These are phyloP conservation scores for Podospora conica DNA, from an alignment of 495 filamentous ascomycete species.

Conservation along the genomic window DNA sequence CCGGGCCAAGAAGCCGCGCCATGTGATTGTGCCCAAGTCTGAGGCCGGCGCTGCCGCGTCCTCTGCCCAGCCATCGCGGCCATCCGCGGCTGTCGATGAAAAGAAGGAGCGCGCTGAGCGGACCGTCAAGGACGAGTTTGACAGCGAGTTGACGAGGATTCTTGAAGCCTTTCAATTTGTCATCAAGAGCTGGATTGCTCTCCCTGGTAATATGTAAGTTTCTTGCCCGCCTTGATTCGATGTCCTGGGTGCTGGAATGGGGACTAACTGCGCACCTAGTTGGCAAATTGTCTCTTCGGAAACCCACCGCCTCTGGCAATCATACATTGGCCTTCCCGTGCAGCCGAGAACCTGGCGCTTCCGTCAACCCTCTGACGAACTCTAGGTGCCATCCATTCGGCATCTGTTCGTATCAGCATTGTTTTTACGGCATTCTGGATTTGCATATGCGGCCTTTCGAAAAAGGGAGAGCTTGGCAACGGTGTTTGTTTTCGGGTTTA, in stretches of 20 bases:
- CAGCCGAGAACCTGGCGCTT: conserved; percentile 62
- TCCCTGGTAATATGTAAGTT: conserved; percentile 70
- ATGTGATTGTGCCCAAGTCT: conserved; percentile 33
- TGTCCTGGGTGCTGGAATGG: neutral
- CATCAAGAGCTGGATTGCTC: conserved; percentile 58
- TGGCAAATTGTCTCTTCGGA: conserved; percentile 57
- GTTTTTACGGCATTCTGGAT: neutral
- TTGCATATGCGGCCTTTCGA: neutral
- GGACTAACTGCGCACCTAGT: conserved; percentile 32
- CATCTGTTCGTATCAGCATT: too few species aligned
- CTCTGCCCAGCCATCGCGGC: neutral
- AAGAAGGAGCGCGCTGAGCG: conserved; percentile 23
- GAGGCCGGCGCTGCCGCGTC: neutral
- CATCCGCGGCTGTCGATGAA: conserved; percentile 14
- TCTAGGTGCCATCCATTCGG: conserved; percentile 10
- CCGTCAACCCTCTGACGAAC: conserved; percentile 50
- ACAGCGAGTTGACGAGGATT: conserved; percentile 56
- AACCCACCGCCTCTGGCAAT: conserved; percentile 59
- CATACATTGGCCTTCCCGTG: conserved; percentile 73
- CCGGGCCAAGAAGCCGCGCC: conserved; percentile 39
- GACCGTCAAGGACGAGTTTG: conserved; percentile 52
- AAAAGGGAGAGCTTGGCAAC: neutral
- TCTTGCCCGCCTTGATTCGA: neutral
- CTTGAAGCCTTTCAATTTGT: conserved; percentile 58
- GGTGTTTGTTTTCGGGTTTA: neutral